Base-by-base conservation (phyloP, 2,329 filamentous ascomycete genomes). In the Aureobasidium musti region DNA sequence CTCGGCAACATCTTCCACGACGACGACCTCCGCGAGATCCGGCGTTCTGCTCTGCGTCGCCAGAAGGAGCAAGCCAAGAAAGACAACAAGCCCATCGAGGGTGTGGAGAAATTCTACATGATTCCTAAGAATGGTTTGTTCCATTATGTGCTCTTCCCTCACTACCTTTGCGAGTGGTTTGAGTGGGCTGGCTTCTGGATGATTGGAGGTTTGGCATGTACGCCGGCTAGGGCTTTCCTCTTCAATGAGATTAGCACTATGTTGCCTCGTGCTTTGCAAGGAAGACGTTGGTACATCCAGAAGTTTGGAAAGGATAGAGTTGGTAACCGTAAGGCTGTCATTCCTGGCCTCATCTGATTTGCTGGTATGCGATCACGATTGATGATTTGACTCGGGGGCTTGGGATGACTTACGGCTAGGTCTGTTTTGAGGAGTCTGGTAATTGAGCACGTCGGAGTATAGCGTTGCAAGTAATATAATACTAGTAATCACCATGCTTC, bases 141-240 rank as follows among this genome's bases (percentile, higher is more conserved):
- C 79, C 83, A 84, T 70, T 89, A 88, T 73, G 86, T 97, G 74
- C 83, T 98, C 67, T 97, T 89, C 77, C 92, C 95, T 71, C 95
- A 99, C 77, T 99, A 97, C 77, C 82, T 96, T n/a, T 90, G 89
- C 75, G 95, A 99, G 80, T 99, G 95, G 95, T 77, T 97, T 63
- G 95, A 99, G 82, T 99, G 95, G 95, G 77, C 85, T 3, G 95
- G 95, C 0, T 99, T 92, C 77, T 92, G 89, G 82, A 85, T 97
- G 77, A 85, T 90, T 71, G 85, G 88, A 1, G 83, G 84, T 0
- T 85, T 82, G 79, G 78, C 80, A 5, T 91, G 89, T 74, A 80
- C 86, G 56, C 94, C 95, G 0, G 94, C 92, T 28, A 82, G 92
- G 73, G 85, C 85, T 60, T 98, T 98, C 75, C 73, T 97, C 52